Evolutionary conservation across 768 basidiomycete genomes (phyloP), one percentile per base, ranked within the genome.

Genomic region (Boletus rufocinnamomeus): DNA sequence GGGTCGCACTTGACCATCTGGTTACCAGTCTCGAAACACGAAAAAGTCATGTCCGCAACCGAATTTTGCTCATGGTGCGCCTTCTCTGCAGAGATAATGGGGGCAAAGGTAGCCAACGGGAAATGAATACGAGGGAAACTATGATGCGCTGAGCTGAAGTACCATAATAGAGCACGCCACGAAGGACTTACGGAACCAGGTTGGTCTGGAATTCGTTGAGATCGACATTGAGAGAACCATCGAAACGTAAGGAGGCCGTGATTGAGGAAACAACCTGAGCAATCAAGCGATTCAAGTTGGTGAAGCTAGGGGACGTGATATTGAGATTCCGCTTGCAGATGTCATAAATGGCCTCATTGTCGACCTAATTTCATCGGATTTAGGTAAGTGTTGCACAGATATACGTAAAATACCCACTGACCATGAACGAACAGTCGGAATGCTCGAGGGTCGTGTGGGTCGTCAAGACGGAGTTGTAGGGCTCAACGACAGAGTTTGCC

Each of bases 361-460:
- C 91, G 52, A 86, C 85, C 85, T 86, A 56, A 8, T 61, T 47
- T 43, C 7, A 45, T 47, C 9, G 16, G 7, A 57, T 9, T 35
- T 50, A 30, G 52, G 56, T 61, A 48, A 66, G 50, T 45, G 28
- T 1, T 6, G 47, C 49, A 34, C 14, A 40, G 38, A 55, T 38
- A 51, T 25, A 49, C 54, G 57, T 60, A 61, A 55, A 25, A 50
- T 13, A 52, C 57, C 55, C 49, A 54, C 79, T 35, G 61, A 86
- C 96, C 96, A 98, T 97, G 84, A 98, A 98, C 28, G 96, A 98
- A 77, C 96, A 98, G 77, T 98, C 96, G 19, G 95, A 96, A 78
- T 98, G 95, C 77, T 98, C 96, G 47, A 98, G 88, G 30, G 96
- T 98, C 55, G 95, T 97, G 80, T 98, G 96, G 40, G 96, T 98